Evolutionary conservation across 345 rosid genomes (phyloP).

Genomic region (Linum tenue): DNA sequence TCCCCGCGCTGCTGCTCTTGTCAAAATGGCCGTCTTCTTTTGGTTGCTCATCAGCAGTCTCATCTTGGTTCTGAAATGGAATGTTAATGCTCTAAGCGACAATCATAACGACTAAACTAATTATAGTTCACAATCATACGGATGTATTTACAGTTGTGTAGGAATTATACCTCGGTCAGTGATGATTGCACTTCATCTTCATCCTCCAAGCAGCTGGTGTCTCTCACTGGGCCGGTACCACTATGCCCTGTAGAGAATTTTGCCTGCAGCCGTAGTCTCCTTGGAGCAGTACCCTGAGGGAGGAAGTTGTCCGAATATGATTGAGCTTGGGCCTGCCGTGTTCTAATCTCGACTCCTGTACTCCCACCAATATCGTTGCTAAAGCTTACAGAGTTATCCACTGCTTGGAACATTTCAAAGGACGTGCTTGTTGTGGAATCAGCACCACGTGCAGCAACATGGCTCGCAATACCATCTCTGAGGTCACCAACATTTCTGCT

Average conservation of each 20-base stretch:
- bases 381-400: slow-evolving; percentile 28
- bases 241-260: not conserved
- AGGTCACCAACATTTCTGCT: slow-evolving; percentile 12
- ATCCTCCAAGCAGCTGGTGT: slow-evolving; percentile 18
- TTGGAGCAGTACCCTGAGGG: slow-evolving; percentile 52
- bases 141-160: not conserved
- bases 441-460: slow-evolving; percentile 25
- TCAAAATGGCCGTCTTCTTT: slow-evolving; percentile 9
- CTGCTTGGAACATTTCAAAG: slow-evolving; percentile 19
- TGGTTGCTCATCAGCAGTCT: slow-evolving; percentile 10
- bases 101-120: not conserved
- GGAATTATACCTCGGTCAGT: slow-evolving; percentile 34
- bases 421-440: slow-evolving; percentile 30
- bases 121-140: not conserved
- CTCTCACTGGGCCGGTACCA: slow-evolving; percentile 11
- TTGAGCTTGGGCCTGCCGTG: slow-evolving; percentile 30
- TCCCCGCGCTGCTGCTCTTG: slow-evolving; percentile 11
- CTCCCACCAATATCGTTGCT: slow-evolving; percentile 18
- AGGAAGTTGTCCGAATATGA: slow-evolving; percentile 17
- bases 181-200: slow-evolving; percentile 39
- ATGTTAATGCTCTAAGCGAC: slow-evolving; percentile 5
- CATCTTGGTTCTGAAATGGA: slow-evolving; percentile 23
- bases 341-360: slow-evolving; percentile 44
- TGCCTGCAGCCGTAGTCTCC: slow-evolving; percentile 49
- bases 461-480: slow-evolving; percentile 19